phyloP scores from a whole-genome alignment of 2,329 filamentous ascomycete species.

The Neurospora crassa region DNA sequence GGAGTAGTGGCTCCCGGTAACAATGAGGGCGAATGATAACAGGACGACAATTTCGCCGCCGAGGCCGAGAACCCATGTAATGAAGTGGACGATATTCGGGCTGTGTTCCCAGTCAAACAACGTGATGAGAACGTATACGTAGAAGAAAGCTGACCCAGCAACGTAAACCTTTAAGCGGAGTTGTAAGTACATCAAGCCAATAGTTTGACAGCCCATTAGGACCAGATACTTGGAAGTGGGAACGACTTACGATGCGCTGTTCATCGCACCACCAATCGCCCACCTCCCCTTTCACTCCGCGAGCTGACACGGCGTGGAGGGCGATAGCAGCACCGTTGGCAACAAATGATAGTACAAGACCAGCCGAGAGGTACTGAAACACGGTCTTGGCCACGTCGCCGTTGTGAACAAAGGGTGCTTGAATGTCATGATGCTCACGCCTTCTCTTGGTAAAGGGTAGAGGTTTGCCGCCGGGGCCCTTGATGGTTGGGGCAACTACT shows the following conservation, averaged over 20 bases:
- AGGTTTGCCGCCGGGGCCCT: constrained; percentile 82
- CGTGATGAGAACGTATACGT: constrained; percentile 76
- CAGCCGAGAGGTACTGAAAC: constrained; percentile 66
- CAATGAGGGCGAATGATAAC: constrained; percentile 56
- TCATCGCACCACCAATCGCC: constrained; percentile 77
- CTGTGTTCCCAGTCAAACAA: constrained; percentile 75
- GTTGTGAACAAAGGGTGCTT: constrained; percentile 35
- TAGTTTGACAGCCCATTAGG: background rate
- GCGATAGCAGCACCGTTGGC: constrained; percentile 67
- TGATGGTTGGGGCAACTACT: constrained; percentile 37
- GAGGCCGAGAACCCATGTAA: constrained; percentile 69
- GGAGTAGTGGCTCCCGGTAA: constrained; percentile 41
- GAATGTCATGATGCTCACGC: constrained; percentile 14
- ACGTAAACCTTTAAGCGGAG: constrained; percentile 62
- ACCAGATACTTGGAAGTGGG: background rate
- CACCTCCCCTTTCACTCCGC: constrained; percentile 28
- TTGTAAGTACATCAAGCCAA: constrained; percentile 9
- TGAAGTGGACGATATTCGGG: constrained; percentile 69
- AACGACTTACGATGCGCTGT: constrained; percentile 21
- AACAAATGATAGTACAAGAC: constrained; percentile 65
- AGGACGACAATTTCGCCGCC: constrained; percentile 65
- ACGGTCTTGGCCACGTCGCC: constrained; percentile 57
- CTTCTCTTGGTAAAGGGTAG: constrained; percentile 57
- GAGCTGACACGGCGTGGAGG: constrained; percentile 58
- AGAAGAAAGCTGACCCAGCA: constrained; percentile 76